Conservation (phyloP, 331 rosid species). For the Malus hybrid region DNA sequence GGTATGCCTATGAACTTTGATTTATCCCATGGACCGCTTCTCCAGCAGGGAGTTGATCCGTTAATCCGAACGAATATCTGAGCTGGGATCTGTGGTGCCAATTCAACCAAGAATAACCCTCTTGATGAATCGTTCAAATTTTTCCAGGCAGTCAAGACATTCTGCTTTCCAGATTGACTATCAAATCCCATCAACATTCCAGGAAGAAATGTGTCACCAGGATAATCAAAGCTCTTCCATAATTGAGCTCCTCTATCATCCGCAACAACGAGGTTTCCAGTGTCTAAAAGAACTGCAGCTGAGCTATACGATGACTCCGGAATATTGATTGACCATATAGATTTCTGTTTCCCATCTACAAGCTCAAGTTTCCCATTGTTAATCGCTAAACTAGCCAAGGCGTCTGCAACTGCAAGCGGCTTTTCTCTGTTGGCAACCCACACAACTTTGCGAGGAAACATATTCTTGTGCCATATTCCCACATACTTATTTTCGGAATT, state of each 20-base stretch:
- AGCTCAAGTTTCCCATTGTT: conserved; percentile 6
- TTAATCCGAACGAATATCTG: conserved; percentile 4
- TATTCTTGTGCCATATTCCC: conserved; percentile 13
- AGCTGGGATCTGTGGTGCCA: not conserved
- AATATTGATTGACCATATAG: conserved; percentile 11
- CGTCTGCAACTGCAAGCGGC: not conserved
- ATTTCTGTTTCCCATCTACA: not conserved
- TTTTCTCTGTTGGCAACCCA: conserved; percentile 19
- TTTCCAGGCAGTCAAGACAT: conserved; percentile 12
- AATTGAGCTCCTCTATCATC: not conserved
- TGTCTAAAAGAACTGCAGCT: conserved; percentile 8
- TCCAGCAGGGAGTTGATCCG: conserved; percentile 6
- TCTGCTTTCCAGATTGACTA: not conserved
- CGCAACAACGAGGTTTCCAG: conserved; percentile 7
- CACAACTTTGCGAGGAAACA: not conserved
- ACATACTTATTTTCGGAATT: not conserved
- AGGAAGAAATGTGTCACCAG: not conserved
- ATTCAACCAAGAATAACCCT: conserved; percentile 1
- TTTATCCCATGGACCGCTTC: conserved; percentile 22
- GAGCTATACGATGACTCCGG: not conserved
- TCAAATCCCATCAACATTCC: not conserved
- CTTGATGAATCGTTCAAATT: conserved; percentile 3
- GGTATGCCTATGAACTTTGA: conserved; percentile 8
- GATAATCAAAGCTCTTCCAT: conserved; percentile 15
- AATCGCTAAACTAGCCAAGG: not conserved